Evolutionary conservation across 305 asterid species (phyloP).

Genomic region (Lippia alba): DNA sequence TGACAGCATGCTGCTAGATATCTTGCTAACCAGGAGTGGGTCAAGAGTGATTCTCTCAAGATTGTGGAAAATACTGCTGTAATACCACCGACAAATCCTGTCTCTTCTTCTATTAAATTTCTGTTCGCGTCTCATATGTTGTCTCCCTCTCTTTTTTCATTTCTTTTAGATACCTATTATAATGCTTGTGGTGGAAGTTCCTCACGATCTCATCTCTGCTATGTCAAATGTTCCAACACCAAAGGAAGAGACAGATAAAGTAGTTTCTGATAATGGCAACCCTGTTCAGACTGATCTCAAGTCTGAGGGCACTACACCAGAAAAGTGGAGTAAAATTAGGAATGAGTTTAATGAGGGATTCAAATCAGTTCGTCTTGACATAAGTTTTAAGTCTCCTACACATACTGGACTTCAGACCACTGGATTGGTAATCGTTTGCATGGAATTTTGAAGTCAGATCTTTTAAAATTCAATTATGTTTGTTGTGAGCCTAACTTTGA

Average conservation of each 20-base stretch:
- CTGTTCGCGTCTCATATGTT: slow-evolving; percentile 17
- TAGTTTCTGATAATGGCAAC: slow-evolving; percentile 54
- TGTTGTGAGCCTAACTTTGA: slow-evolving; percentile 18
- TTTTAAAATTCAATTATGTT: too few relatives aligned
- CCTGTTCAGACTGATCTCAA: slow-evolving; percentile 58
- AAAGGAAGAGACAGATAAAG: slow-evolving; percentile 57
- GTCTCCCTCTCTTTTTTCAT: slow-evolving; percentile 27
- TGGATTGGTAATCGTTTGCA: slow-evolving; percentile 73
- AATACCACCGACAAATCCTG: slow-evolving; percentile 42
- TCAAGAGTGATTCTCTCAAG: slow-evolving; percentile 99
- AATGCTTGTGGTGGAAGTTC: slow-evolving; percentile 99
- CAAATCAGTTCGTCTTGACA: slow-evolving; percentile 90
- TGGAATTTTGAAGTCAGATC: slow-evolving; percentile 18
- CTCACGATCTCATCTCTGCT: slow-evolving; percentile 70
- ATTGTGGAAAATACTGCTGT: slow-evolving; percentile 99
- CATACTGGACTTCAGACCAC: slow-evolving; percentile 99
- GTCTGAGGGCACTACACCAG: too few relatives aligned
- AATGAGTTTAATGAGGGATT: slow-evolving; percentile 57
- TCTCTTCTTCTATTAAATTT: slow-evolving; percentile 28
- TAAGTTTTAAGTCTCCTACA: slow-evolving; percentile 95
- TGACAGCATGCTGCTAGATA: slow-evolving; percentile 99
- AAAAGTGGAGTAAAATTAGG: slow-evolving; percentile 49
- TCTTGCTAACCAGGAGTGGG: slow-evolving; percentile 99
- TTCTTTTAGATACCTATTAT: slow-evolving; percentile 89
- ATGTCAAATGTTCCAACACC: slow-evolving; percentile 55